Conservation (phyloP, 495 filamentous ascomycete genomes). For the Penicillium ucsense region DNA sequence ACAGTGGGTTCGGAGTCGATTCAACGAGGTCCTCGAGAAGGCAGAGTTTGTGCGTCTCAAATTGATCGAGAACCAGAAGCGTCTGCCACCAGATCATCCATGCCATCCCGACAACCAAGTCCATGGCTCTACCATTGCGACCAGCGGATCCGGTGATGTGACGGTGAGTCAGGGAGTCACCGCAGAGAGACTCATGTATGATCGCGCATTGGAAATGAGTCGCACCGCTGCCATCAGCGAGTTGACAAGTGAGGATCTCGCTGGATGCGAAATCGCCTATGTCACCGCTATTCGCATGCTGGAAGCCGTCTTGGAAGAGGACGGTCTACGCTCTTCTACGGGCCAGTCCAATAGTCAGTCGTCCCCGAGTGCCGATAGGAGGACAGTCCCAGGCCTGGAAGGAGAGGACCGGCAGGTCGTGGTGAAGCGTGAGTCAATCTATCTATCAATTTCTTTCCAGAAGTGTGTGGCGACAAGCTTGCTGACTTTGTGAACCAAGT, state of each 20-base stretch:
- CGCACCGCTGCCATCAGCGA: slow-evolving; percentile 89
- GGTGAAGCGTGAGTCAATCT: slow-evolving; percentile 51
- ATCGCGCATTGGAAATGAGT: slow-evolving; percentile 94
- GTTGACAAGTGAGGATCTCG: slow-evolving; percentile 80
- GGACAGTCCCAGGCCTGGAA: slow-evolving; percentile 47
- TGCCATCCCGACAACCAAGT: slow-evolving; percentile 73
- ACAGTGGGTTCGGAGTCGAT: slow-evolving; percentile 86
- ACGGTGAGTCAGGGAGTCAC: slow-evolving; percentile 68
- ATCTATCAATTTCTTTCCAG: not conserved
- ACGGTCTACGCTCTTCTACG: slow-evolving; percentile 41
- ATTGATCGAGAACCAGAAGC: slow-evolving; percentile 76
- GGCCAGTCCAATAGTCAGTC: slow-evolving; percentile 22
- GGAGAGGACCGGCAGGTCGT: slow-evolving; percentile 64
- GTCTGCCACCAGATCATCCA: slow-evolving; percentile 74
- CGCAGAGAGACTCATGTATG: slow-evolving; percentile 96
- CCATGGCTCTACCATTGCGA: slow-evolving; percentile 34
- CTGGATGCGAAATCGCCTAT: slow-evolving; percentile 87
- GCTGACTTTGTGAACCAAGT: slow-evolving; percentile 33
- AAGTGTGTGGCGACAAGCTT: not conserved
- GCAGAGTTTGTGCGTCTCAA: slow-evolving; percentile 83
- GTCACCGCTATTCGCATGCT: slow-evolving; percentile 85
- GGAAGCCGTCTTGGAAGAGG: slow-evolving; percentile 83
- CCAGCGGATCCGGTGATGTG: slow-evolving; percentile 53
- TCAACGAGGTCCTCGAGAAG: slow-evolving; percentile 95
- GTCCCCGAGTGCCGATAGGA: slow-evolving; percentile 29